Base-by-base conservation (phyloP, 2,329 filamentous ascomycete species). In the Diaporthe helianthi region DNA sequence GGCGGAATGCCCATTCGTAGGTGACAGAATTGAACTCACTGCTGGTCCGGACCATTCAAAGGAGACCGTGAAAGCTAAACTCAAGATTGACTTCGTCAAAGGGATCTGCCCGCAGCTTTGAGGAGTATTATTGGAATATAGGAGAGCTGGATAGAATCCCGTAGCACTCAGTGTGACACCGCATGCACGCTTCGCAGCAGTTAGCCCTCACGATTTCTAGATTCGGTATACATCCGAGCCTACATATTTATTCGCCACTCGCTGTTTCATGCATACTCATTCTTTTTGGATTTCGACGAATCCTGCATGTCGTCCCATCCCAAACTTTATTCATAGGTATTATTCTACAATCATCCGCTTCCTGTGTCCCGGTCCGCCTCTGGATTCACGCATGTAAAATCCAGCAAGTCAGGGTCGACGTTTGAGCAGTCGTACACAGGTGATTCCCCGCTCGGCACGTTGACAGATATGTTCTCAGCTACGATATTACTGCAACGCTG, bases 401-500 rank as follows among this genome's bases (percentile, higher is more conserved):
- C 58, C 15, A 63, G 26, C 29, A 49, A 9, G 7, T 49, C 58
- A 7, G 58, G 17, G 13, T 63, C 58, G 13, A 63, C 58, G n/a
- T 63, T 63, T 12, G 58, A 63, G 24, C 58, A 63, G 7, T 63
- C 58, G 8, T 63, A 63, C 1, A 49, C 13, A 1, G 24, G 24
- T 6, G 44, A 17, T 15, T 63, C 58, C 5, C 58, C 58, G 15
- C 58, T 63, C 2, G 58, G 58, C 13, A 63, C 58, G n/a, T 63
- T 49, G 44, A 63, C 44, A n/a, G 58, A 36, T 7, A 63, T 63
- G n/a, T 63, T 33, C 29, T 63, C 26, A 7, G 58, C 58, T 2
- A 63, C 58, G 17, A 63, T 63, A 2, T 49, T 49, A n/a, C 58
- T 49, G 29, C 58, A 63, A 19, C 58, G 58, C 58, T 63, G 44